Conservation (phyloP, 2,329 filamentous ascomycete species). For the Epichloe elymi region DNA sequence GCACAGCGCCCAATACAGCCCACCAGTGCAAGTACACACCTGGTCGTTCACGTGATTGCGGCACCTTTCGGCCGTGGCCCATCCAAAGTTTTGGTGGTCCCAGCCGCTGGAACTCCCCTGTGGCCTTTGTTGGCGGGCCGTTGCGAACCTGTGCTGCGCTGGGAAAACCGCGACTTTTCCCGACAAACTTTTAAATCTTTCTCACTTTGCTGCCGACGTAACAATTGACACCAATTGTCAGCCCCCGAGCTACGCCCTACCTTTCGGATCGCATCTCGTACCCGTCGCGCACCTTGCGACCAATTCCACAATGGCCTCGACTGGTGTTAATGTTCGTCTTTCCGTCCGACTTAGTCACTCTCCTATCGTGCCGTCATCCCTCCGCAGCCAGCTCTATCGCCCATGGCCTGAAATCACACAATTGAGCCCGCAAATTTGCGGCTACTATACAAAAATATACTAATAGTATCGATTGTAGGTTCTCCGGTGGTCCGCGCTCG, state of each 20-base stretch:
- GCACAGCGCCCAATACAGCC: too few species aligned
- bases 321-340: constrained; percentile 53
- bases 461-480: constrained; percentile 48
- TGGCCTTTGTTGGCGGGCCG: constrained; percentile 3
- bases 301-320: constrained; percentile 45
- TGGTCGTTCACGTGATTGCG: neutral
- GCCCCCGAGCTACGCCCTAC: constrained; percentile 20
- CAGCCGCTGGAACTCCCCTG: neutral
- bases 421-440: neutral
- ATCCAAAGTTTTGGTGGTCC: too few species aligned
- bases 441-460: neutral
- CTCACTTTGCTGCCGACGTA: constrained; percentile 23
- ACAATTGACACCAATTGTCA: constrained; percentile 30
- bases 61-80: neutral
- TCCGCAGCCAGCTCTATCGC: constrained; percentile 5
- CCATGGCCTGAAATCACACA: constrained; percentile 7
- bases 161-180: constrained; percentile 36
- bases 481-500: constrained; percentile 90
- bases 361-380: constrained; percentile 9
- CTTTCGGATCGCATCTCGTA: constrained; percentile 23
- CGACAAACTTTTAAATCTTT: constrained; percentile 29
- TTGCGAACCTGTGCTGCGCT: constrained; percentile 7
- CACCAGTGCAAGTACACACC: neutral
- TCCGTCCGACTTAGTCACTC: constrained; percentile 8
- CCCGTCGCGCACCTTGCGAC: constrained; percentile 29